Conservation (phyloP, 257 asterid genomes). For the Echium plantagineum region DNA sequence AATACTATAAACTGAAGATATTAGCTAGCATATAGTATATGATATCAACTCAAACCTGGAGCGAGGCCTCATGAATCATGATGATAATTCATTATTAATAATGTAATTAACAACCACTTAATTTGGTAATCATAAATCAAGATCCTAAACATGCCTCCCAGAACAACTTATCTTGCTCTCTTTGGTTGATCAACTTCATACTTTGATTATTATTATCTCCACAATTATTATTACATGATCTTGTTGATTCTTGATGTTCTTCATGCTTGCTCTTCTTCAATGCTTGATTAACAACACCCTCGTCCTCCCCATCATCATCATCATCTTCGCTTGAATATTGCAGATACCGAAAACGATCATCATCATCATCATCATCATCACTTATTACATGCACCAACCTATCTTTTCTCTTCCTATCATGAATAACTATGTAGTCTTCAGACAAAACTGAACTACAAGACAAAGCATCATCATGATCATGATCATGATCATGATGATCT, state of each 20-base stretch:
- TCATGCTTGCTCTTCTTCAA: conserved; percentile 8
- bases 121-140: neutral
- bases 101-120: neutral
- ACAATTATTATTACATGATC: conserved; percentile 15
- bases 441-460: conserved; percentile 35
- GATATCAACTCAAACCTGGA: too few species aligned
- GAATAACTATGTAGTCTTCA: neutral
- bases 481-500: conserved; percentile 20
- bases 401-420: conserved; percentile 5
- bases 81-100: too few species aligned
- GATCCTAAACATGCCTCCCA: conserved; percentile 74
- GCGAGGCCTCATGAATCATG: too few species aligned
- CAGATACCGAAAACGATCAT: neutral
- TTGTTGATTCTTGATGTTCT: conserved; percentile 11
- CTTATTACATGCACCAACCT: conserved; percentile 1
- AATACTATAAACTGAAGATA: too few species aligned
- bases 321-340: conserved; percentile 1
- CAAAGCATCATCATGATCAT: conserved; percentile 37
- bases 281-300: conserved; percentile 48
- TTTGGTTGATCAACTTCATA: conserved; percentile 22
- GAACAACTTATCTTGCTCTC: conserved; percentile 42
- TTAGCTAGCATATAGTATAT: too few species aligned
- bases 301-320: conserved; percentile 24
- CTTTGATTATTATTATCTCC: conserved; percentile 19
- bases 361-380: too few species aligned